A percentile compares a stretch with the other conserved stretches of the same genome.
phyloP scores from a whole-genome alignment of 768 basidiomycete species.

The Lenzites betulinus region DNA sequence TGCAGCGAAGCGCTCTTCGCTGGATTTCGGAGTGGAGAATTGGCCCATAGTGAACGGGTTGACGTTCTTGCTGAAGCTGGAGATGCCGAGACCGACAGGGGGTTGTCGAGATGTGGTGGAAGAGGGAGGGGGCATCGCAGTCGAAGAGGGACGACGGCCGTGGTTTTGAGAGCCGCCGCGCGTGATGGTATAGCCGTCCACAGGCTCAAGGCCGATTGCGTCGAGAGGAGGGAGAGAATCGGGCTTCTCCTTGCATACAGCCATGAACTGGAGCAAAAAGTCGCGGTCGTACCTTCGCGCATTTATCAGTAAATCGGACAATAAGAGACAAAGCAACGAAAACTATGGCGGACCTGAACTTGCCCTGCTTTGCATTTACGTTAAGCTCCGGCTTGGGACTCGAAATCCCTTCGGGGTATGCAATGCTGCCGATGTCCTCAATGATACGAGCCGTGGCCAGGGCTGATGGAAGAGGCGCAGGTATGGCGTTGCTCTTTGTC shows the following conservation, averaged over 20 bases:
- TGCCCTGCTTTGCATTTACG: conserved; percentile 78
- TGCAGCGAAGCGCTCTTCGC: conserved; percentile 67
- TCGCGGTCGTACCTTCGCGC: conserved; percentile 86
- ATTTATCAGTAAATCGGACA: conserved; percentile 1
- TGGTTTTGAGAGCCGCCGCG: conserved; percentile 60
- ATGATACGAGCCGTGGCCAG: conserved; percentile 85
- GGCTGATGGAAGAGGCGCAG: conserved; percentile 58
- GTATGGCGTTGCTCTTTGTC: conserved; percentile 44
- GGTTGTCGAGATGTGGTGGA: conserved; percentile 44
- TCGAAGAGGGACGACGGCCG: conserved; percentile 49
- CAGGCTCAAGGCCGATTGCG: conserved; percentile 86
- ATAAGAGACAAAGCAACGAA: not conserved
- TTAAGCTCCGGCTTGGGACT: conserved; percentile 89
- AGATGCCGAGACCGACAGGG: conserved; percentile 51
- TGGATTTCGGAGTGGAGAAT: conserved; percentile 63
- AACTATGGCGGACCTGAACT: conserved; percentile 65
- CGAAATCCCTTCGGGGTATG: conserved; percentile 81
- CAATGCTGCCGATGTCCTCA: conserved; percentile 72
- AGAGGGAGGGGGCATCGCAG: conserved; percentile 44
- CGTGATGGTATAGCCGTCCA: conserved; percentile 52
- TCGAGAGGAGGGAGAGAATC: conserved; percentile 87
- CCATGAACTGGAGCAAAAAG: conserved; percentile 97
- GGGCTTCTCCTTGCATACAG: conserved; percentile 92
- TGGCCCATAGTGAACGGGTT: conserved; percentile 64
- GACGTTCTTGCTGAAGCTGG: conserved; percentile 36